phyloP scores from a whole-genome alignment of 352 stramenopile genomes.

The Pythium angustatum region DNA sequence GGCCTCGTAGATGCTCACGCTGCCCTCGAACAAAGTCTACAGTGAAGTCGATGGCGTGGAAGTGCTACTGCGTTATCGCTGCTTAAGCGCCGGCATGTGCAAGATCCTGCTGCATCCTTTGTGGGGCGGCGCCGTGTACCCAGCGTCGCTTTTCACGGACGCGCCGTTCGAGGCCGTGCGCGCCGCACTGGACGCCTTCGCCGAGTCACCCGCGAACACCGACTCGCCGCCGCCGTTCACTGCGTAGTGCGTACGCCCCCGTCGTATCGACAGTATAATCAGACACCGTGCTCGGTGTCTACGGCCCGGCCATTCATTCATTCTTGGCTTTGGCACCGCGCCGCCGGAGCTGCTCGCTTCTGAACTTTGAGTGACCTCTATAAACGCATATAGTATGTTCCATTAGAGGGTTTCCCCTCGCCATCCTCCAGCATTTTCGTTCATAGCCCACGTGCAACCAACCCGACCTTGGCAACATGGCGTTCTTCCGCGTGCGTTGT shows the following conservation, averaged over 20 bases:
- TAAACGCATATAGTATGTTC: neutral
- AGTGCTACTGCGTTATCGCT: constrained; percentile 81
- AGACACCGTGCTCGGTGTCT: too few species aligned
- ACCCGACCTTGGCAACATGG: neutral
- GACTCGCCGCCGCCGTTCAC: constrained; percentile 8
- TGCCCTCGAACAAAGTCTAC: constrained; percentile 94
- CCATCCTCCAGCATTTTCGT: neutral
- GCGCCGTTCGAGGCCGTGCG: constrained; percentile 86
- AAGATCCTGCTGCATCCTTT: constrained; percentile 95
- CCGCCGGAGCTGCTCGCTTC: neutral
- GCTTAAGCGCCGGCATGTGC: constrained; percentile 91
- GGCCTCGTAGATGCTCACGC: constrained; percentile 82
- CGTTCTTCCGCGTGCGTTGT: constrained; percentile 37
- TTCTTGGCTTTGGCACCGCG: neutral
- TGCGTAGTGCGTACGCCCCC: too few species aligned
- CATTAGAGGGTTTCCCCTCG: neutral
- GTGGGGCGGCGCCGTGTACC: constrained; percentile 96
- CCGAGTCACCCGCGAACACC: constrained; percentile 17
- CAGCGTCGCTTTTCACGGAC: constrained; percentile 95
- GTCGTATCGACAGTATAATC: too few species aligned
- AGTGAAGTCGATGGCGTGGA: constrained; percentile 96
- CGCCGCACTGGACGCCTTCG: constrained; percentile 40
- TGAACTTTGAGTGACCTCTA: neutral
- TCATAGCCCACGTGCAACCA: neutral
- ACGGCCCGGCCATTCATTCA: too few species aligned